A percentile compares a stretch with the other conserved stretches of the same genome.
These are phyloP conservation scores for Gymnopilus junonius DNA, from an alignment of 768 basidiomycete genomes.

Conservation along the genomic window DNA sequence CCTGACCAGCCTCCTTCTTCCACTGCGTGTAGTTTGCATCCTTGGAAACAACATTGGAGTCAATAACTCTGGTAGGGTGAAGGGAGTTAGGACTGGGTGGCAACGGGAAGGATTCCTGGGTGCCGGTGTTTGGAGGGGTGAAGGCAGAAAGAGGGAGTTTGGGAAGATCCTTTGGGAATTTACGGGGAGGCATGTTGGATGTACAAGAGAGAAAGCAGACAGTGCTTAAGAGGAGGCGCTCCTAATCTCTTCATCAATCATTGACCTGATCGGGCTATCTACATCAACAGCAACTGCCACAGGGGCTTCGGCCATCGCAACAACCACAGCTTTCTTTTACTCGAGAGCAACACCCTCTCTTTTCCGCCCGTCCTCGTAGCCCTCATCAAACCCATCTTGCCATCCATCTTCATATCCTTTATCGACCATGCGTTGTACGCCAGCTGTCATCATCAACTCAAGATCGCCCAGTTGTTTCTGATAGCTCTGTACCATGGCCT, in stretches of 20 bases:
- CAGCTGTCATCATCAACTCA: constrained; percentile 49
- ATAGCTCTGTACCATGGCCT: constrained; percentile 46
- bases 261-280: constrained; percentile 21
- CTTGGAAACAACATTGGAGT: constrained; percentile 62
- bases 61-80: constrained; percentile 66
- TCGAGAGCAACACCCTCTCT: constrained; percentile 37
- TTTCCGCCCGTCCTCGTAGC: constrained; percentile 50
- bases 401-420: constrained; percentile 48
- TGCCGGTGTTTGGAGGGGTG: constrained; percentile 69
- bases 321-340: constrained; percentile 12
- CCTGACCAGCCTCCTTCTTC: constrained; percentile 53
- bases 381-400: constrained; percentile 49
- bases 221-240: constrained; percentile 6
- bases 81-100: constrained; percentile 71
- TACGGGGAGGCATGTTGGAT: constrained; percentile 44
- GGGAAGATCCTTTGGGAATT: constrained; percentile 67
- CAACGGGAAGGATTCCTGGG: constrained; percentile 68
- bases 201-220: constrained; percentile 10
- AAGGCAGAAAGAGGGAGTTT: constrained; percentile 79
- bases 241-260: constrained; percentile 27
- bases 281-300: constrained; percentile 18
- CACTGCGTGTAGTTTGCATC: constrained; percentile 50
- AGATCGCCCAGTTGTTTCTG: constrained; percentile 47
- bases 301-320: constrained; percentile 11
- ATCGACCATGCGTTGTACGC: constrained; percentile 41